phyloP scores from a whole-genome alignment of 108 stramenopile genomes.

The Parmales sp. region DNA sequence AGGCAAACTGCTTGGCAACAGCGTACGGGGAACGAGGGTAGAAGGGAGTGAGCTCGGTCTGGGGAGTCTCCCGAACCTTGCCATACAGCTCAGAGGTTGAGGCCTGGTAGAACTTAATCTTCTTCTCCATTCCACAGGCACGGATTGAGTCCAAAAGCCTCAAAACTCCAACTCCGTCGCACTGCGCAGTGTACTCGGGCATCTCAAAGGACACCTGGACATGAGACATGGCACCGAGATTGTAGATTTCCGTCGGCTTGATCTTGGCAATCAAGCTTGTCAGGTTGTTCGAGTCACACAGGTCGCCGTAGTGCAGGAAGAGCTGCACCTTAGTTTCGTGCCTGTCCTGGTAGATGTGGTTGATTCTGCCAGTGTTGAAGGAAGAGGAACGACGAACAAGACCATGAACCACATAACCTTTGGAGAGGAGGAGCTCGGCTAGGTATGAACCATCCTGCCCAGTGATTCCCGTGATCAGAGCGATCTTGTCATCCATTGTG shows the following conservation, averaged over 20 bases:
- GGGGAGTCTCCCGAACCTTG: conserved; percentile 94
- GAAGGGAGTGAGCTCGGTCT: conserved; percentile 97
- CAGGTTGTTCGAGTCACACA: conserved; percentile 94
- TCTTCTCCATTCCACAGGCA: conserved; percentile 55
- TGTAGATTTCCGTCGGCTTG: conserved; percentile 93
- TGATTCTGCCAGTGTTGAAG: conserved; percentile 98
- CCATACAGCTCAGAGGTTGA: conserved; percentile 97
- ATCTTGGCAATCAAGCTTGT: conserved; percentile 64
- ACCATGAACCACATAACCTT: conserved; percentile 91
- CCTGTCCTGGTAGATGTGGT: conserved; percentile 93
- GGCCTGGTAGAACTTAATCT: conserved; percentile 83
- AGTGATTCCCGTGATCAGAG: conserved; percentile 94
- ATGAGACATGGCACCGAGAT: conserved; percentile 98
- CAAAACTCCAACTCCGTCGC: conserved; percentile 93
- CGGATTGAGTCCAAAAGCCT: conserved; percentile 97
- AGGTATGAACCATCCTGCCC: conserved; percentile 98
- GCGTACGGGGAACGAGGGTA: conserved; percentile 99
- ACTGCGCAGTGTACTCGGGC: conserved; percentile 98
- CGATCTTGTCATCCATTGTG: conserved; percentile 49
- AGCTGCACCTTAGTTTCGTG: conserved; percentile 89
- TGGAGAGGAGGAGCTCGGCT: conserved; percentile 80
- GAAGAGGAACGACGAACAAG: conserved; percentile 95
- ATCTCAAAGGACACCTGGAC: conserved; percentile 99
- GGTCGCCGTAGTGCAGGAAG: conserved; percentile 96
- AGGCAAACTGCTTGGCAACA: conserved; percentile 97